Base-by-base conservation (phyloP, 2,329 filamentous ascomycete genomes). In the Pseudogymnoascus sp. region DNA sequence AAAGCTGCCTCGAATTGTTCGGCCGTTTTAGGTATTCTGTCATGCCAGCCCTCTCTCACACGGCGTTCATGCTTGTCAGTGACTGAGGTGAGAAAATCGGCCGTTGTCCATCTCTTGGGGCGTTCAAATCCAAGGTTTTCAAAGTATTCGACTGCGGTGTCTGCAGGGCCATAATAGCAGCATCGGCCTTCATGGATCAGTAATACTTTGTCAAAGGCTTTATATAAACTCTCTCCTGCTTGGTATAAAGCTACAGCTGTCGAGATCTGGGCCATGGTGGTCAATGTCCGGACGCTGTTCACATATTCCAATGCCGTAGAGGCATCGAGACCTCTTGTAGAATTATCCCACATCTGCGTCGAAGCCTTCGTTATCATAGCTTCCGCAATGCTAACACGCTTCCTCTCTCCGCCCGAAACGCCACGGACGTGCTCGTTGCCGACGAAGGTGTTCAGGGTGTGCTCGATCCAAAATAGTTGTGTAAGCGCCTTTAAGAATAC, bases 261-360 rank as follows among this genome's bases (percentile, higher is more conserved):
- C 0, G 87, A 89, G 7, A 87, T 83, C 68, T 90, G 85, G 70
- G 83, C 87, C 65, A 92, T 83, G 66, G 92, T 87, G 3, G 90
- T 93, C 84, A 92, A 89, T 64, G 87, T 82, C 13, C 86, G 81
- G 1, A 89, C 77, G 0, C 84, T 87, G 64, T 86, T 87, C 9
- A 87, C 88, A 69, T 90, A 93, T 70, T 93, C 89, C 4, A 93
- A 79, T 4, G 90, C 90, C 0, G 89, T 93, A 1, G 86, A 89
- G 1, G 89, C 87, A 71, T 95, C 90, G 0, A 93, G 78, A n/a
- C 90, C 90, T 59, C 90, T 80, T 0, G 89, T 93, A 0, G 84
- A 87, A 73, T 93, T 93, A 69, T 93, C 90, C 88, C 88, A 93
- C 66, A 86, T 87, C 35, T 89, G 85, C 1, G 93, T 86, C 0